Evolutionary conservation across 2,329 filamentous ascomycete species (phyloP).

Genomic region (Sporothrix curviconia): DNA sequence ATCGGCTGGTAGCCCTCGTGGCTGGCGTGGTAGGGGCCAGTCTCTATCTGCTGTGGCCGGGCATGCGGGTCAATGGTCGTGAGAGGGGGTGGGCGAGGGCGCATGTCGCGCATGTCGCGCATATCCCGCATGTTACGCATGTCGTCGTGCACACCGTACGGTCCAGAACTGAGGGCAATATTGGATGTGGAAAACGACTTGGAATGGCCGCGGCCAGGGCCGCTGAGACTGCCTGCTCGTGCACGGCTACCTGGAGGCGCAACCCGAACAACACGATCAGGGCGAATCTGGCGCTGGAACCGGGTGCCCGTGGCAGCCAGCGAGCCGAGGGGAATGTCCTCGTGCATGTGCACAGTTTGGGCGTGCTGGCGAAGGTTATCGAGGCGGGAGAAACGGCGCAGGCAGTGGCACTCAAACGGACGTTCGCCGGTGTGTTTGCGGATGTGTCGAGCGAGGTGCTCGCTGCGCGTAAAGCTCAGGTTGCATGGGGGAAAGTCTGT

Average conservation of each 20-base stretch:
- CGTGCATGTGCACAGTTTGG: constrained; percentile 94
- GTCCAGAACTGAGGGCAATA: constrained; percentile 50
- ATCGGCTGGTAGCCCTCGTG: constrained; percentile 59
- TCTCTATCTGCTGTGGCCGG: constrained; percentile 47
- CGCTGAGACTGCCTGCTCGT: constrained; percentile 65
- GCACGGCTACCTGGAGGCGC: constrained; percentile 64
- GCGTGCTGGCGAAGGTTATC: constrained; percentile 96
- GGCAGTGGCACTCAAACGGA: constrained; percentile 94
- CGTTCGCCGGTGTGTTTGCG: constrained; percentile 96
- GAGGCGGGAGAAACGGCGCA: constrained; percentile 81
- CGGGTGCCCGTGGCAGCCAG: constrained; percentile 86
- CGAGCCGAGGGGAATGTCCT: constrained; percentile 91
- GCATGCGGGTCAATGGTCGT: constrained; percentile 72
- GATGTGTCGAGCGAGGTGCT: constrained; percentile 91
- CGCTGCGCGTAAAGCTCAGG: constrained; percentile 89
- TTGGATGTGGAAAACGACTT: constrained; percentile 84
- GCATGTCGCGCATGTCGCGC: constrained; percentile 39
- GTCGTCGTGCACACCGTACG: neutral
- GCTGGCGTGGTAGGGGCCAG: constrained; percentile 47
- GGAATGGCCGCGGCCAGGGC: constrained; percentile 72
- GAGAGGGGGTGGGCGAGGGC: constrained; percentile 71
- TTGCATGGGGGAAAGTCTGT: constrained; percentile 91
- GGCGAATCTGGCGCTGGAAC: constrained; percentile 86
- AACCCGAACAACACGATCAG: constrained; percentile 69
- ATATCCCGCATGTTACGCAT: neutral